Evolutionary conservation across 306 rosid genomes (phyloP).

Genomic region (Astragalus glycyphyllos): DNA sequence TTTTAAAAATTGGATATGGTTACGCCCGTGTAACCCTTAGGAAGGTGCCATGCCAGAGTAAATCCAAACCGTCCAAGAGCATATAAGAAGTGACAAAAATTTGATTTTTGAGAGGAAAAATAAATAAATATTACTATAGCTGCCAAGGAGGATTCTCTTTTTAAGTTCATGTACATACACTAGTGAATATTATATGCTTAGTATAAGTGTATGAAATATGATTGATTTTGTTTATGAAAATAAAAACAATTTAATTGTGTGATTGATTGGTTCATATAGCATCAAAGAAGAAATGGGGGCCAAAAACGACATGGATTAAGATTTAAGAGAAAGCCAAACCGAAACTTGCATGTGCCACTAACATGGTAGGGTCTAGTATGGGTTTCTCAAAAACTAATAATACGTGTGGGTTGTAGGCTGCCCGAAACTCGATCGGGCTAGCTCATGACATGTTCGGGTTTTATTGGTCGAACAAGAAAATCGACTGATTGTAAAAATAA

Average conservation of each 20-base stretch:
- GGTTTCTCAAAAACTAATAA: neutral
- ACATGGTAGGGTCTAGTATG: conserved; percentile 52
- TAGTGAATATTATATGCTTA: too few relatives aligned
- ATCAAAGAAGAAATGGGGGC: conserved; percentile 1
- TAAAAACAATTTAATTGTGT: neutral
- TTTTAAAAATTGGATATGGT: conserved; percentile 34
- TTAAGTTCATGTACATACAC: conserved; percentile 45
- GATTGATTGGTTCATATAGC: conserved; percentile 40
- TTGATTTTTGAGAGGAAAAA: conserved; percentile 16
- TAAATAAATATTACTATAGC: conserved; percentile 8
- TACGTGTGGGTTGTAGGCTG: too few relatives aligned
- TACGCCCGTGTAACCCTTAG: conserved; percentile 3
- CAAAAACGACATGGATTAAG: conserved; percentile 35
- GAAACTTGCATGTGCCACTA: conserved; percentile 49
- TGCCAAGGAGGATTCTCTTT: conserved; percentile 31
- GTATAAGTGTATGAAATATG: conserved; percentile 22
- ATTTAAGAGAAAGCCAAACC: conserved; percentile 42
- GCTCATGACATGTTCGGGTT: too few relatives aligned
- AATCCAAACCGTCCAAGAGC: conserved; percentile 37
- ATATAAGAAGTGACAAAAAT: conserved; percentile 42
- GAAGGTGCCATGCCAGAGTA: conserved; percentile 27
- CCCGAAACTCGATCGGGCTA: too few relatives aligned
- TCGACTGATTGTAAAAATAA: too few relatives aligned
- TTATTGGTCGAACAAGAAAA: too few relatives aligned
- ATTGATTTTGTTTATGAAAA: conserved; percentile 29